A percentile compares a stretch with the other conserved stretches of the same genome.
These are phyloP conservation scores for Amyloporia xantha DNA, from an alignment of 768 basidiomycete genomes.

Conservation along the genomic window DNA sequence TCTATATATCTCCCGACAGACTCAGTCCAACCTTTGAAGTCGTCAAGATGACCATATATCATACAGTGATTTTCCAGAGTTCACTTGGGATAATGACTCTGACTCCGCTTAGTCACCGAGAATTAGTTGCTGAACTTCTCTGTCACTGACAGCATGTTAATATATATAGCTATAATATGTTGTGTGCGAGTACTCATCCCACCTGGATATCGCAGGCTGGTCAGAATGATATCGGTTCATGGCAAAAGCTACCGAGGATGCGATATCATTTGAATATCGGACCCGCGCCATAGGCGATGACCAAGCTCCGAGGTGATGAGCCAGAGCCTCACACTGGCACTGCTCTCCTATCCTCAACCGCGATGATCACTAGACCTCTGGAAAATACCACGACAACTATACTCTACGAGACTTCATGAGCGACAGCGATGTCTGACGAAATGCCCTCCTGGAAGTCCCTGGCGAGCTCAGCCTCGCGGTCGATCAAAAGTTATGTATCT, in stretches of 20 bases:
- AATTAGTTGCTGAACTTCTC: not conserved
- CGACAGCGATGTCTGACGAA: conserved; percentile 21
- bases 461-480: conserved; percentile 28
- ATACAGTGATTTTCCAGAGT: no score
- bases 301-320: not conserved
- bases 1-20: no score
- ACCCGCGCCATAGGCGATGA: not conserved
- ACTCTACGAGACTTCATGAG: not conserved
- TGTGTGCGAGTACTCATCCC: no score
- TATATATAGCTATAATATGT: no score
- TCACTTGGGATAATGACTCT: not conserved
- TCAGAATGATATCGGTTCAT: not conserved
- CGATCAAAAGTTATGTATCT: conserved; percentile 45
- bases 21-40: no score
- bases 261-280: not conserved
- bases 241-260: not conserved
- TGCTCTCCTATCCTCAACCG: not conserved
- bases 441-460: conserved; percentile 26
- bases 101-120: no score
- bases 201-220: no score
- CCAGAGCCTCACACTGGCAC: not conserved
- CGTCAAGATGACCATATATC: no score
- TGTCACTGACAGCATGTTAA: no score
- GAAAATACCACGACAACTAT: not conserved
- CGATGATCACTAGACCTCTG: no score